Conservation (phyloP, 371 early-diverging fungal genomes). For the Mucor racemosus region DNA sequence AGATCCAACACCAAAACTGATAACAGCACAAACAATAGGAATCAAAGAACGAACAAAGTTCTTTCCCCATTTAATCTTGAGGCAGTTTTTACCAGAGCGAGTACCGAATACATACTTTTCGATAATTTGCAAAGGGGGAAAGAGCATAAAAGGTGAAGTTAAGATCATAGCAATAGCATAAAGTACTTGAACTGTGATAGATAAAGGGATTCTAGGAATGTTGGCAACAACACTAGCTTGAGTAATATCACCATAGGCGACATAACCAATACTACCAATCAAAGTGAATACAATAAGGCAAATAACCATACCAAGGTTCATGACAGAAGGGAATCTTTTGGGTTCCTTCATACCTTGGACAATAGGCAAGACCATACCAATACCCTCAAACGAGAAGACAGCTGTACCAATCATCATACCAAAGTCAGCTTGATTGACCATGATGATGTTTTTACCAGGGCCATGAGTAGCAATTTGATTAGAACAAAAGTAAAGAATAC, state of each 20-base stretch:
- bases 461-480: conserved; percentile 60
- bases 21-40: conserved; percentile 57
- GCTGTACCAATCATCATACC: conserved; percentile 76
- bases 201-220: conserved; percentile 54
- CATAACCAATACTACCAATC: conserved; percentile 74
- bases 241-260: conserved; percentile 71
- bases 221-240: conserved; percentile 75
- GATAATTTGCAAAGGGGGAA: conserved; percentile 73
- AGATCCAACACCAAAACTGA: conserved; percentile 68
- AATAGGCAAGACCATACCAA: conserved; percentile 45
- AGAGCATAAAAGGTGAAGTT: conserved; percentile 78
- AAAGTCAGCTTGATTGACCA: conserved; percentile 58
- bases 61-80: conserved; percentile 69
- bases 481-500: conserved; percentile 69
- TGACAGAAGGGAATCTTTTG: conserved; percentile 61
- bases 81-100: conserved; percentile 34
- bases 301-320: conserved; percentile 61
- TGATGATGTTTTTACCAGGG: conserved; percentile 48
- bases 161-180: conserved; percentile 83
- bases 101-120: conserved; percentile 57
- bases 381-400: conserved; percentile 89
- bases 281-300: conserved; percentile 65
- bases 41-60: conserved; percentile 61
- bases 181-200: conserved; percentile 66
- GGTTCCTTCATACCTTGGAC: conserved; percentile 68